These are phyloP conservation scores for Oenanthe javanica DNA, from an alignment of 140 eudicot genomes.

Conservation along the genomic window DNA sequence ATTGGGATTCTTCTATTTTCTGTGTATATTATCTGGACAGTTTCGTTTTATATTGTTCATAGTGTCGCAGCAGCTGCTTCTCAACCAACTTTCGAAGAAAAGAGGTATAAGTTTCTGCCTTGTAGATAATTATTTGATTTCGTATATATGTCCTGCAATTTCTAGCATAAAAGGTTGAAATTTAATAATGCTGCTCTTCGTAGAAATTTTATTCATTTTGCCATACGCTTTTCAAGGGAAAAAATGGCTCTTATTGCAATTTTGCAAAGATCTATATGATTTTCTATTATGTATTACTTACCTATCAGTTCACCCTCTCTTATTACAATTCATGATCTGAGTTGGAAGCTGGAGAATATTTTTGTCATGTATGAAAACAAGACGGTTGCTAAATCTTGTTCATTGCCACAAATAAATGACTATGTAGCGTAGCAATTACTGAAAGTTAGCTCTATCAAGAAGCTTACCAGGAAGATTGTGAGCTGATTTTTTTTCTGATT, in stretches of 20 bases:
- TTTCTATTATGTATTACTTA: too few relatives aligned
- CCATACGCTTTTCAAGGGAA: neutral
- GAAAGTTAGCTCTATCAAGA: neutral
- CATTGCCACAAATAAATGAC: neutral
- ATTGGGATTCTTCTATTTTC: constrained; percentile 57
- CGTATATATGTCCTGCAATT: neutral
- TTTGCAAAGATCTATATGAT: neutral
- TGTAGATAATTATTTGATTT: neutral
- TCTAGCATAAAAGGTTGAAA: neutral
- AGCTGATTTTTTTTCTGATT: neutral
- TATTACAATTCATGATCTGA: neutral
- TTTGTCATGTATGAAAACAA: neutral
- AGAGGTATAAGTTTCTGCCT: constrained; percentile 27
- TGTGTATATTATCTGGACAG: constrained; percentile 59
- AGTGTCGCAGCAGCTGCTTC: constrained; percentile 22
- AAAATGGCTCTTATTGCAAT: neutral
- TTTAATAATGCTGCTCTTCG: neutral
- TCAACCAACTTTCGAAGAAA: constrained; percentile 19
- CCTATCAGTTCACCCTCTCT: neutral
- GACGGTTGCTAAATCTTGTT: neutral
- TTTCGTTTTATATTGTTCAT: constrained; percentile 29
- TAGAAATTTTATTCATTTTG: neutral
- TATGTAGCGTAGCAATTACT: neutral
- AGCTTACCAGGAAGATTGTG: neutral
- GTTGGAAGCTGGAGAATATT: neutral